Conservation (phyloP, 768 basidiomycete genomes). For the Tricholomella constricta region DNA sequence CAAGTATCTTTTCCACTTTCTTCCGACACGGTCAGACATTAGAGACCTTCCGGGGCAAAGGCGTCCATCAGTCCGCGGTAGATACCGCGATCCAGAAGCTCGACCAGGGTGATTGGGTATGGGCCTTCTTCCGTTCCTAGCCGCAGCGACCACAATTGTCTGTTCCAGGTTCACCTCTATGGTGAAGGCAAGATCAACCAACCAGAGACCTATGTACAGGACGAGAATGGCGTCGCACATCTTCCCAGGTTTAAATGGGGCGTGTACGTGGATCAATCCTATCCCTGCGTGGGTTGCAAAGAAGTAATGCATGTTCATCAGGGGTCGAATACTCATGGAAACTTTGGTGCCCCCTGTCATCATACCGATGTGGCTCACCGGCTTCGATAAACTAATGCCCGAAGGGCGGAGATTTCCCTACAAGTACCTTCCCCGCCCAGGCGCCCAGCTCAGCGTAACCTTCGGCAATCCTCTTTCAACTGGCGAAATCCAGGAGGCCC, state of each 20-base stretch:
- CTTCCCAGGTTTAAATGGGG: slow-evolving; percentile 94
- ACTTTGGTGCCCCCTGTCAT: slow-evolving; percentile 64
- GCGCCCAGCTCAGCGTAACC: slow-evolving; percentile 69
- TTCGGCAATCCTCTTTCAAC: slow-evolving; percentile 75
- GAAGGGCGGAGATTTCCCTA: slow-evolving; percentile 77
- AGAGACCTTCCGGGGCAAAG: slow-evolving; percentile 89
- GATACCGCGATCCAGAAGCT: slow-evolving; percentile 82
- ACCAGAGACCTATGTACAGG: slow-evolving; percentile 48
- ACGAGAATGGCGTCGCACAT: slow-evolving; percentile 42
- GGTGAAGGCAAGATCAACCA: slow-evolving; percentile 90
- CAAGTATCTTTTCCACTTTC: slow-evolving; percentile 79
- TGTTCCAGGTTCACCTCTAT: slow-evolving; percentile 81
- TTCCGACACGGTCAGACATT: slow-evolving; percentile 89
- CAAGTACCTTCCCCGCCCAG: slow-evolving; percentile 66
- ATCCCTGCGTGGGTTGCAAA: not conserved
- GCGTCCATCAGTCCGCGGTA: slow-evolving; percentile 85
- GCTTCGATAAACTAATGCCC: slow-evolving; percentile 89
- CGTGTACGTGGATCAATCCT: slow-evolving; percentile 57
- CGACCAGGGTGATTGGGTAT: slow-evolving; percentile 84
- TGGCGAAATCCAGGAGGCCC: slow-evolving; percentile 31
- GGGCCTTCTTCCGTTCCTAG: slow-evolving; percentile 25
- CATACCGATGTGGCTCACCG: slow-evolving; percentile 91
- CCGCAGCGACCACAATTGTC: not conserved
- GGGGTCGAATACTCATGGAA: slow-evolving; percentile 80
- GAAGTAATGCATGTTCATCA: slow-evolving; percentile 30